phyloP scores from a whole-genome alignment of 2,329 filamentous ascomycete genomes.

The Biscogniauxia marginata region DNA sequence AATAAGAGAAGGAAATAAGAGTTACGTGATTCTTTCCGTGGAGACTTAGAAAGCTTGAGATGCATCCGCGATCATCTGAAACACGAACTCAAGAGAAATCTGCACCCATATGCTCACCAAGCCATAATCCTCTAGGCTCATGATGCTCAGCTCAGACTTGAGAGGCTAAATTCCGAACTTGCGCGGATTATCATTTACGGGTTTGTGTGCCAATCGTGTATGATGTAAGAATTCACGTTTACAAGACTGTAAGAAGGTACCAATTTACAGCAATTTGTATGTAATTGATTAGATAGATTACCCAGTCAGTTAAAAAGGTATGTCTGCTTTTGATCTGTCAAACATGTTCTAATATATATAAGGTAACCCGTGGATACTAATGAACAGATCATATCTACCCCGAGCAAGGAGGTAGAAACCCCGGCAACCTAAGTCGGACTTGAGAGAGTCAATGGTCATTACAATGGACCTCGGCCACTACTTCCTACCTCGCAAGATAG shows the following conservation, averaged over 20 bases:
- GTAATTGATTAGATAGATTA: constrained; percentile 43
- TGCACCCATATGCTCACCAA: constrained; percentile 36
- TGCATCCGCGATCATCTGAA: constrained; percentile 45
- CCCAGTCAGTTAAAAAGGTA: constrained; percentile 41
- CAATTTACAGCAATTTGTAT: constrained; percentile 36
- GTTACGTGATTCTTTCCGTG: constrained; percentile 44
- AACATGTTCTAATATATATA: constrained; percentile 15
- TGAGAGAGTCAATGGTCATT: constrained; percentile 41
- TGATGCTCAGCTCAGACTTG: constrained; percentile 54
- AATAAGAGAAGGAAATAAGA: no score
- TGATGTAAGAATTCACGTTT: constrained; percentile 35
- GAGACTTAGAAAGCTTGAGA: constrained; percentile 45
- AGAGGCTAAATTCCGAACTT: constrained; percentile 41
- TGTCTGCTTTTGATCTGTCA: background rate
- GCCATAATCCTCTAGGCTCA: constrained; percentile 43
- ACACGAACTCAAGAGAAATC: constrained; percentile 32
- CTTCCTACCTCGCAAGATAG: constrained; percentile 37
- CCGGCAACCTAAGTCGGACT: constrained; percentile 32
- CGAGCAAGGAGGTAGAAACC: constrained; percentile 36
- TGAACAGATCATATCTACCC: constrained; percentile 32
- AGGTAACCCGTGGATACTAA: constrained; percentile 42
- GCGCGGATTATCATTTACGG: constrained; percentile 46
- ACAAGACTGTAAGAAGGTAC: constrained; percentile 36
- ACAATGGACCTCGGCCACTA: constrained; percentile 38
- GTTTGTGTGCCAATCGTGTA: constrained; percentile 39